phyloP scores from a whole-genome alignment of 2,329 filamentous ascomycete genomes.

The Paecilomyces formosus region DNA sequence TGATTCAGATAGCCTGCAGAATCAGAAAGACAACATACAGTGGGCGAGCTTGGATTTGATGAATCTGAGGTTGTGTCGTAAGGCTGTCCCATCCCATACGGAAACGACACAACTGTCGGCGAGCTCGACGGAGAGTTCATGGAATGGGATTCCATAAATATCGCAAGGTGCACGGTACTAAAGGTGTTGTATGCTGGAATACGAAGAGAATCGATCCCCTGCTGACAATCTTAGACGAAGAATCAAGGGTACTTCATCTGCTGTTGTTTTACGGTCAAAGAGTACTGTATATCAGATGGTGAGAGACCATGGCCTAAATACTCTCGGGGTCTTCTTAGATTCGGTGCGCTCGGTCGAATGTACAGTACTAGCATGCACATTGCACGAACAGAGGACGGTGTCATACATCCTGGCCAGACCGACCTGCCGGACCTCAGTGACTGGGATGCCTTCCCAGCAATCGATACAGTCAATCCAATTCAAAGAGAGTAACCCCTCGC shows the following conservation, averaged over 20 bases:
- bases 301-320: not conserved
- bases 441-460: not conserved
- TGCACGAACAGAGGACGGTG: not conserved
- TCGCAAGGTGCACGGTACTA: not conserved
- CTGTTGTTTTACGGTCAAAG: not conserved
- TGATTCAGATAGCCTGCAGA: not conserved
- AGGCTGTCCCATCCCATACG: not conserved
- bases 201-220: not conserved
- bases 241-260: not conserved
- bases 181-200: not conserved
- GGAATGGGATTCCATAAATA: not conserved
- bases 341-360: not conserved
- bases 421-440: not conserved
- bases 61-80: not conserved
- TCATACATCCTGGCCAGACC: not conserved
- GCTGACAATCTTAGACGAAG: not conserved
- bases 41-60: not conserved
- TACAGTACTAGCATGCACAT: not conserved
- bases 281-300: not conserved
- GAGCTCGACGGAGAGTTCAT: not conserved
- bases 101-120: not conserved
- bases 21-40: not conserved
- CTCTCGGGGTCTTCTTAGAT: not conserved
- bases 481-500: not conserved
- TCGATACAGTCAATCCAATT: not conserved